Conservation (phyloP, 306 rosid genomes). For the Canavalia gladiata region DNA sequence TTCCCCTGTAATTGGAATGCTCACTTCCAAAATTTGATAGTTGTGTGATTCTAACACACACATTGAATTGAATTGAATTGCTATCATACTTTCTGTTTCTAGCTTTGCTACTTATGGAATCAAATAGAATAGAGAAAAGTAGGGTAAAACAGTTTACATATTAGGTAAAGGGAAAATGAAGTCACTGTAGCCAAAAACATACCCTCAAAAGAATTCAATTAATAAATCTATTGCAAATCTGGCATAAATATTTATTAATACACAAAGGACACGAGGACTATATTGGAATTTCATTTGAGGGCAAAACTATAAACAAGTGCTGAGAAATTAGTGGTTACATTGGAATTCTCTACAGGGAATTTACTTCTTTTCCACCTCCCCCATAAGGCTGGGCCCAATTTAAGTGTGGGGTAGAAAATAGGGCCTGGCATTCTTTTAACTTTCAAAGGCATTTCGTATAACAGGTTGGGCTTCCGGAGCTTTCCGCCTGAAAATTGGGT, state of each 20-base stretch:
- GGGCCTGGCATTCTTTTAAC: too few species aligned
- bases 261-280: not conserved
- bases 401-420: too few species aligned
- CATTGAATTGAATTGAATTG: not conserved
- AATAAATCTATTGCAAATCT: not conserved
- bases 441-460: too few species aligned
- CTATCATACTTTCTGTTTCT: slow-evolving; percentile 1
- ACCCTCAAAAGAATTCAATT: not conserved
- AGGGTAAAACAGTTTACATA: not conserved
- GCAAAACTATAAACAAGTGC: too few species aligned
- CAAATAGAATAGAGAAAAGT: not conserved
- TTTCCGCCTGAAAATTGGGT: too few species aligned
- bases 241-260: not conserved
- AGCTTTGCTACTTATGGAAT: not conserved
- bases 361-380: too few species aligned
- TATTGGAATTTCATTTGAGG: not conserved
- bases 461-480: too few species aligned
- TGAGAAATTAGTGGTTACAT: too few species aligned
- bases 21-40: slow-evolving; percentile 22
- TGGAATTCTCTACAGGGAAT: too few species aligned
- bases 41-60: slow-evolving; percentile 1
- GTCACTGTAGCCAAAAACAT: not conserved
- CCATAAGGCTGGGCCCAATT: too few species aligned
- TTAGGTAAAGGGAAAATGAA: too few species aligned
- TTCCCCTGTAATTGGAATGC: slow-evolving; percentile 19